Conservation (phyloP, 78 protist genomes). For the Protostelium mycophagum region DNA sequence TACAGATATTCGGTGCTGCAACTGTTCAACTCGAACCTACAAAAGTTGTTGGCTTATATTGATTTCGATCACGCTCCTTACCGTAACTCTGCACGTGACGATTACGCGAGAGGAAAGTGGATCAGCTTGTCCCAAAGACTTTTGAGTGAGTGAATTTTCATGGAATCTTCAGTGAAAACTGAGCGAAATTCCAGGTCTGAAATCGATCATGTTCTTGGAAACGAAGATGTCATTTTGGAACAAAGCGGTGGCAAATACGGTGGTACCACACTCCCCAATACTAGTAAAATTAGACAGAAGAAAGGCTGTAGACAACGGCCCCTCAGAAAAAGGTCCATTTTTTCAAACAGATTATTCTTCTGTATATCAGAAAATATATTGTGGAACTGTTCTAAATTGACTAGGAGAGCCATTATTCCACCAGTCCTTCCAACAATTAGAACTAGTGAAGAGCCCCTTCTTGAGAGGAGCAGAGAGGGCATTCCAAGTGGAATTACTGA, state of each 20-base stretch:
- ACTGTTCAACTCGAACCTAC: background rate
- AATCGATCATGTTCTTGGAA: background rate
- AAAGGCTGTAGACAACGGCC: too few relatives aligned
- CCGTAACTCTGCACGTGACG: too few relatives aligned
- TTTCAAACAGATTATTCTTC: background rate
- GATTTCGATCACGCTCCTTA: background rate
- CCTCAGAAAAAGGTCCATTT: background rate
- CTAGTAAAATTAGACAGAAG: background rate
- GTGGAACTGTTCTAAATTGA: background rate
- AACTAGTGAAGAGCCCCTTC: slow-evolving; percentile 14
- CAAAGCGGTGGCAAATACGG: background rate
- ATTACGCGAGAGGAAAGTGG: too few relatives aligned
- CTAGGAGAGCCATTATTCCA: slow-evolving; percentile 31
- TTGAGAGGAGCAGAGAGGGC: slow-evolving; percentile 53
- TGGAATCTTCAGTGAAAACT: too few relatives aligned
- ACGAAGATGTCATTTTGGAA: background rate
- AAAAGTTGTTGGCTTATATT: background rate
- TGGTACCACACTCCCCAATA: background rate
- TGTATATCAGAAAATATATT: too few relatives aligned
- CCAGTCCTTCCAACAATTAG: slow-evolving; percentile 33
- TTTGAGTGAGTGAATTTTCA: background rate
- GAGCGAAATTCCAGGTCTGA: too few relatives aligned
- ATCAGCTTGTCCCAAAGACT: background rate
- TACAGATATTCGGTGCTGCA: background rate
- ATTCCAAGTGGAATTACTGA: slow-evolving; percentile 53